Conservation (phyloP, 140 eudicot species). For the Bidens hawaiensis region DNA sequence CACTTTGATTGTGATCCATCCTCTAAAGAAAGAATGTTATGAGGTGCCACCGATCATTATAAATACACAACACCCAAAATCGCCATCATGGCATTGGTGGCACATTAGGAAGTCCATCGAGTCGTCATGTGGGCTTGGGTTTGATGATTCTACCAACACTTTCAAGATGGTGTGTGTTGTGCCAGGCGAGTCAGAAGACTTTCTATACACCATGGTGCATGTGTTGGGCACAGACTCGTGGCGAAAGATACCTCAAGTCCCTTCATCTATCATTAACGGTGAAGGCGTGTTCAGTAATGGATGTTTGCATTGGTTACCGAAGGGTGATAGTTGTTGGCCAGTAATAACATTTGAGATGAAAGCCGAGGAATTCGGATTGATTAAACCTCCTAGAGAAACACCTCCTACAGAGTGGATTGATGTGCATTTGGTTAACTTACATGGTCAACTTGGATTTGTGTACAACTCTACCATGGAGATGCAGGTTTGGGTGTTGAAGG, state of each 20-base stretch:
- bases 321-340: not conserved
- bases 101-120: too few relatives aligned
- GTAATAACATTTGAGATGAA: slow-evolving; percentile 1
- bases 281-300: slow-evolving; percentile 1
- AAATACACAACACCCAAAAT: too few relatives aligned
- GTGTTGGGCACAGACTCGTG: slow-evolving; percentile 14
- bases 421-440: not conserved
- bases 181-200: too few relatives aligned
- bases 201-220: slow-evolving; percentile 15
- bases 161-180: not conserved
- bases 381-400: not conserved
- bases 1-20: not conserved
- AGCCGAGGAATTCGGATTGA: slow-evolving; percentile 6
- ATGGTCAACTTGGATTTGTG: slow-evolving; percentile 7
- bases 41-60: not conserved
- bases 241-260: not conserved
- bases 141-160: too few relatives aligned
- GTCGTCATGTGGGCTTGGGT: not conserved
- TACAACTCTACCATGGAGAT: not conserved
- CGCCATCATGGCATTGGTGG: too few relatives aligned
- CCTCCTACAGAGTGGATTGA: not conserved
- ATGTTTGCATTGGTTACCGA: slow-evolving; percentile 20
- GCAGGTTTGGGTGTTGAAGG: slow-evolving; percentile 2
- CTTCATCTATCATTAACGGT: not conserved
- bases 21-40: not conserved